Evolutionary conservation across 495 filamentous ascomycete species (phyloP).

Genomic region (Penicillium coffeae): DNA sequence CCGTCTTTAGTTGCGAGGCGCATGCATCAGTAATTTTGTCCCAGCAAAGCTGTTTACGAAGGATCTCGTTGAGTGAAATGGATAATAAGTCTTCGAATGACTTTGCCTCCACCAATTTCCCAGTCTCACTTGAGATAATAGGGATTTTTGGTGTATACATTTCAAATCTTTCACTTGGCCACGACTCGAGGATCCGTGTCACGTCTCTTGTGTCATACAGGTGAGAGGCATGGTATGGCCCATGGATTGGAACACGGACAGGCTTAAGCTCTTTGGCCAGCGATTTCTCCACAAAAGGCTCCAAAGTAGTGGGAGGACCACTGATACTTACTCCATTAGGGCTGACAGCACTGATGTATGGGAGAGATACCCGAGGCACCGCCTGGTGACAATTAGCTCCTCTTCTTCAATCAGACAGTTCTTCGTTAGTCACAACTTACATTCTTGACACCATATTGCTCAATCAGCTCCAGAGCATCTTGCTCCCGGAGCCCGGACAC

Average conservation of each 20-base stretch:
- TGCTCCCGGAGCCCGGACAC: slow-evolving; percentile 32
- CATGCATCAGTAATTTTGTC: slow-evolving; percentile 56
- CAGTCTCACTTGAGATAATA: slow-evolving; percentile 56
- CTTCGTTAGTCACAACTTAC: slow-evolving; percentile 34
- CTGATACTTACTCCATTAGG: slow-evolving; percentile 69
- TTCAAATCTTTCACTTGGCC: slow-evolving; percentile 32
- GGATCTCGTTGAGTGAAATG: slow-evolving; percentile 53
- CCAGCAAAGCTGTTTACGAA: slow-evolving; percentile 56
- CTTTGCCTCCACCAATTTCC: slow-evolving; percentile 38
- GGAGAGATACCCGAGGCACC: slow-evolving; percentile 56
- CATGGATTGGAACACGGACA: slow-evolving; percentile 66
- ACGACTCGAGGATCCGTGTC: slow-evolving; percentile 52
- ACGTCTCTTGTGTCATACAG: slow-evolving; percentile 60
- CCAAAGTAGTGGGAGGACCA: slow-evolving; percentile 65
- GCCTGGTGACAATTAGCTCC: slow-evolving; percentile 35
- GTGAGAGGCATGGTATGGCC: slow-evolving; percentile 77
- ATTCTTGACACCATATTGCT: slow-evolving; percentile 31
- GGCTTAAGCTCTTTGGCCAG: slow-evolving; percentile 53
- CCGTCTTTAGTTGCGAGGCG: slow-evolving; percentile 21
- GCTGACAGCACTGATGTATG: slow-evolving; percentile 73
- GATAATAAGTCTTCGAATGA: slow-evolving; percentile 49
- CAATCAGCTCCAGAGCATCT: slow-evolving; percentile 27
- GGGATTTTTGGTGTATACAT: slow-evolving; percentile 48
- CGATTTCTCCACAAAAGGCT: slow-evolving; percentile 51
- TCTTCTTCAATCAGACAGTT: slow-evolving; percentile 16